Percentiles rank a stretch among this genome's conserved stretches.
Evolutionary conservation across 1,284 basidiomycete genomes (phyloP).

Genomic region (Apiotrichum porosum): DNA sequence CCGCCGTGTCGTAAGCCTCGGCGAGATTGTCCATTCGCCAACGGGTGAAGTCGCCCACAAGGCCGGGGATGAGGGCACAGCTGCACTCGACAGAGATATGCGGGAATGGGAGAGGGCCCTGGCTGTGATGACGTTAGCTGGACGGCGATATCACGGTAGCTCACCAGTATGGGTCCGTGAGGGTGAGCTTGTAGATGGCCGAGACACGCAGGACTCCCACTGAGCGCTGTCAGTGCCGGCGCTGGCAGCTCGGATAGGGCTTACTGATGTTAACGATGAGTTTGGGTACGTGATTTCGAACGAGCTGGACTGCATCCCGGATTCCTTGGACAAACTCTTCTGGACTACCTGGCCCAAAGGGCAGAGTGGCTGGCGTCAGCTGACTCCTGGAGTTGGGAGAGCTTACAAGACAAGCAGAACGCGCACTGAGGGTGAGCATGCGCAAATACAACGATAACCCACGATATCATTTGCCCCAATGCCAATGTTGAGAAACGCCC

Average conservation of each 20-base stretch:
- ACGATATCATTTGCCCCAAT: slow-evolving; percentile 49
- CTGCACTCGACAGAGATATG: slow-evolving; percentile 41
- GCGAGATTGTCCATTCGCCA: slow-evolving; percentile 44
- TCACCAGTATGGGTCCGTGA: slow-evolving; percentile 41
- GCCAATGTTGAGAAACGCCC: slow-evolving; percentile 46
- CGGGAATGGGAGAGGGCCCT: slow-evolving; percentile 28
- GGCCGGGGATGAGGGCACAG: slow-evolving; percentile 42
- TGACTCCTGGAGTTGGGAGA: not conserved
- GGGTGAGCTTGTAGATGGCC: slow-evolving; percentile 42
- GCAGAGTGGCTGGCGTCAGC: slow-evolving; percentile 23
- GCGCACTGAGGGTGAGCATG: slow-evolving; percentile 34
- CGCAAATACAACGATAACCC: slow-evolving; percentile 4
- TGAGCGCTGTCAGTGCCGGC: slow-evolving; percentile 4
- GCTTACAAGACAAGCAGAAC: slow-evolving; percentile 42
- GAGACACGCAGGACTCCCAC: slow-evolving; percentile 47
- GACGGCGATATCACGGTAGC: slow-evolving; percentile 2
- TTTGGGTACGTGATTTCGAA: slow-evolving; percentile 39
- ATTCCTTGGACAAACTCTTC: slow-evolving; percentile 40
- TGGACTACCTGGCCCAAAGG: slow-evolving; percentile 30
- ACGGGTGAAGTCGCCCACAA: slow-evolving; percentile 41
- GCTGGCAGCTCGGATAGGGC: too few relatives aligned
- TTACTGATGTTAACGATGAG: slow-evolving; percentile 40
- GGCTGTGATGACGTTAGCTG: slow-evolving; percentile 4
- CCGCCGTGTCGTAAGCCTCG: slow-evolving; percentile 41
- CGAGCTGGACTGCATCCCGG: slow-evolving; percentile 34